Percentiles rank a stretch among this genome's conserved stretches.
These are phyloP conservation scores for Morella rubra DNA, from an alignment of 306 rosid species.

Conservation along the genomic window DNA sequence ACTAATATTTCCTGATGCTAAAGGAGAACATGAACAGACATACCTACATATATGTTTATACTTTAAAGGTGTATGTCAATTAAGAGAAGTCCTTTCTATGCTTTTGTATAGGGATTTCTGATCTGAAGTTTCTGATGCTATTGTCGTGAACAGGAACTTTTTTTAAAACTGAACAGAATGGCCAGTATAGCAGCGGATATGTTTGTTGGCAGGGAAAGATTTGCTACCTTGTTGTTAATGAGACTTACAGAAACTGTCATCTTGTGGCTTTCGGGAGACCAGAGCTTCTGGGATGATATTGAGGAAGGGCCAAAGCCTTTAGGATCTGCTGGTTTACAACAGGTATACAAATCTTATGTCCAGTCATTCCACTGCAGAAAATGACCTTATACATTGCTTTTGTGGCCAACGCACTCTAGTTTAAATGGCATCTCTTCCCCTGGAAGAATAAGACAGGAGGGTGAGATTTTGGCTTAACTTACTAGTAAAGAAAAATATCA, in stretches of 20 bases:
- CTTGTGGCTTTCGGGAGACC: slow-evolving; percentile 96
- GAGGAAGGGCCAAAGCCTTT: slow-evolving; percentile 94
- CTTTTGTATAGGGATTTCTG: slow-evolving; percentile 1
- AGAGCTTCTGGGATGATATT: slow-evolving; percentile 98
- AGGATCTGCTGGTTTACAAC: slow-evolving; percentile 92
- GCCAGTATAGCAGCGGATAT: slow-evolving; percentile 87
- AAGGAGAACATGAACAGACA: neutral
- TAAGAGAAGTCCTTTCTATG: neutral
- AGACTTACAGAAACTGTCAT: slow-evolving; percentile 96
- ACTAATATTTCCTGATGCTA: neutral
- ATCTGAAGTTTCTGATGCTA: slow-evolving; percentile 27
- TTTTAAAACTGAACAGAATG: slow-evolving; percentile 81
- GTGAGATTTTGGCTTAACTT: neutral
- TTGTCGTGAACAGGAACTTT: slow-evolving; percentile 72
- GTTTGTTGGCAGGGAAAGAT: slow-evolving; percentile 97
- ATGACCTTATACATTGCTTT: neutral
- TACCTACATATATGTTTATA: neutral
- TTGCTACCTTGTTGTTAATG: slow-evolving; percentile 87
- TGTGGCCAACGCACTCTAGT: neutral
- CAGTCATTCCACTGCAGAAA: neutral
- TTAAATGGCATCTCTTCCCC: neutral
- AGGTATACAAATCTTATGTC: slow-evolving; percentile 43
- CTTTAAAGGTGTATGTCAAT: neutral
- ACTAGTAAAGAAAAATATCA: no score
- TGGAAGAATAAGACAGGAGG: neutral